These are phyloP conservation scores for Penicillium tannophilum DNA, from an alignment of 495 filamentous ascomycete genomes.

Conservation along the genomic window DNA sequence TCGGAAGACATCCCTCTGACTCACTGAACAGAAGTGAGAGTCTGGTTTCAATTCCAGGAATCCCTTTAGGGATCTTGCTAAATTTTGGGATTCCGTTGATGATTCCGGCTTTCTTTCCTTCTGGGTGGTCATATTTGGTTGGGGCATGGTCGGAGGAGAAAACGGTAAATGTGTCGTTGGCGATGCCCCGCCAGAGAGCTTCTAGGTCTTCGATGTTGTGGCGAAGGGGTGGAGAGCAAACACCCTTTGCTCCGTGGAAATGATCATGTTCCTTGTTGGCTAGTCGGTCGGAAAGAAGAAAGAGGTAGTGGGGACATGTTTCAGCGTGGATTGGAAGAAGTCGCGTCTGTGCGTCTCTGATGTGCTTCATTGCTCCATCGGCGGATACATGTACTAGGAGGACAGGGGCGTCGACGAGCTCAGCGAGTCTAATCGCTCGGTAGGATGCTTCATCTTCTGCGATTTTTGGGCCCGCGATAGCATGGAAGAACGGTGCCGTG, in stretches of 20 bases:
- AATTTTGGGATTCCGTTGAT: constrained; percentile 33
- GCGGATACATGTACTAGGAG: constrained; percentile 63
- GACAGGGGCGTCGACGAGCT: constrained; percentile 57
- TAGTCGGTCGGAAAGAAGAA: constrained; percentile 55
- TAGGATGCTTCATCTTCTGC: constrained; percentile 62
- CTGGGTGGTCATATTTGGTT: constrained; percentile 38
- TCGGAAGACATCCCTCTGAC: constrained; percentile 9
- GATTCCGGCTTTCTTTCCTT: constrained; percentile 34
- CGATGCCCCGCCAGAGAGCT: constrained; percentile 12
- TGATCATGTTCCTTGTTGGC: constrained; percentile 9
- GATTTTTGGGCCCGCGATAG: constrained; percentile 52
- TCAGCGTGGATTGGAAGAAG: constrained; percentile 62
- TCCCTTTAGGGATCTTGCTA: constrained; percentile 30
- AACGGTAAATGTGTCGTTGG: constrained; percentile 51
- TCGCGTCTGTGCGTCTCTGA: constrained; percentile 56
- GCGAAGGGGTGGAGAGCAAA: constrained; percentile 11
- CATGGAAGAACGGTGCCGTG: constrained; percentile 58
- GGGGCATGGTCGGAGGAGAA: constrained; percentile 47
- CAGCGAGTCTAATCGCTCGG: constrained; percentile 55
- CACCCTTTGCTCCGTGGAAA: constrained; percentile 12
- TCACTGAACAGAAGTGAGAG: constrained; percentile 11
- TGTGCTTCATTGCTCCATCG: constrained; percentile 28
- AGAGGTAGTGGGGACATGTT: constrained; percentile 69
- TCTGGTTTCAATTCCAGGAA: constrained; percentile 13
- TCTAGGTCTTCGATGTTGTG: constrained; percentile 9